phyloP scores from a whole-genome alignment of 2,329 filamentous ascomycete genomes.

The Aspergillus versicolor region DNA sequence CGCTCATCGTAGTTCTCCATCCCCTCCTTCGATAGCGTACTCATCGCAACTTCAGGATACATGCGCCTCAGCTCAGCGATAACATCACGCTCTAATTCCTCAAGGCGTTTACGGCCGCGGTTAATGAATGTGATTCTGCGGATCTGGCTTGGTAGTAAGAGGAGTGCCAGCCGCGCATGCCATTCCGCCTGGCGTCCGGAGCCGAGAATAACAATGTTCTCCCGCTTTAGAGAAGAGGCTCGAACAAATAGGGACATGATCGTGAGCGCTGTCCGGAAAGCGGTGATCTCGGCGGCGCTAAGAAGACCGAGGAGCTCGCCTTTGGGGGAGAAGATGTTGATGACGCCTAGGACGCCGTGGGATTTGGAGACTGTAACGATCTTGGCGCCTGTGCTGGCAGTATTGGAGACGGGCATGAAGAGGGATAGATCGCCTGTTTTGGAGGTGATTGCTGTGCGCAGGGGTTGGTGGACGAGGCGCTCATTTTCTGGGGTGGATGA shows the following conservation, averaged over 20 bases:
- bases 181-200: slow-evolving; percentile 52
- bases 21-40: slow-evolving; percentile 58
- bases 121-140: slow-evolving; percentile 77
- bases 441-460: slow-evolving; percentile 42
- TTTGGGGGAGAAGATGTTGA: slow-evolving; percentile 65
- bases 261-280: slow-evolving; percentile 75
- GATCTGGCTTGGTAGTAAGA: slow-evolving; percentile 45
- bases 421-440: slow-evolving; percentile 56
- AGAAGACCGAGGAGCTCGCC: slow-evolving; percentile 67
- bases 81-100: slow-evolving; percentile 34
- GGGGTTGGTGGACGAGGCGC: slow-evolving; percentile 43
- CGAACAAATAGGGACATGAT: slow-evolving; percentile 65
- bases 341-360: slow-evolving; percentile 58
- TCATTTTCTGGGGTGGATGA: slow-evolving; percentile 23
- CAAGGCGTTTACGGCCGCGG: slow-evolving; percentile 61
- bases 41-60: slow-evolving; percentile 37
- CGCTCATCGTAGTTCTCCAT: slow-evolving; percentile 51
- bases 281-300: slow-evolving; percentile 72
- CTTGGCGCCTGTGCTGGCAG: slow-evolving; percentile 67
- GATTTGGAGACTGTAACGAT: slow-evolving; percentile 58
- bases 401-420: slow-evolving; percentile 72
- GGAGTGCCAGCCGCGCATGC: slow-evolving; percentile 50
- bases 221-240: slow-evolving; percentile 25
- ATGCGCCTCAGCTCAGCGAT: slow-evolving; percentile 33
- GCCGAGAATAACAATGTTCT: slow-evolving; percentile 49